Base-by-base conservation (phyloP, 2,329 filamentous ascomycete species). In the Clonostachys rhizophaga region DNA sequence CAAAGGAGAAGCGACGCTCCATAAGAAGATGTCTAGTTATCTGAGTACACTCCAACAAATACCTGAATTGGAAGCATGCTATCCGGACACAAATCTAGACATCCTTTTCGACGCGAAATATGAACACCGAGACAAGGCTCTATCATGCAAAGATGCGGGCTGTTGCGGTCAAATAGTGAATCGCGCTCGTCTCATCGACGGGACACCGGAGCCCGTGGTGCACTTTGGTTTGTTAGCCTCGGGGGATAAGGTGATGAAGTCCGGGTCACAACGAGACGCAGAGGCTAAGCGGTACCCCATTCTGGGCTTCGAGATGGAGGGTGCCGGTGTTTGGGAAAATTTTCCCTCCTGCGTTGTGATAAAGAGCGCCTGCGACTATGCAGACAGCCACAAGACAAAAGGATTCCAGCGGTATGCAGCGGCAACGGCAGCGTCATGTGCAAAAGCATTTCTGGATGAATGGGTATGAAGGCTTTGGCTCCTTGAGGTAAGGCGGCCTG, bases 181-280 rank as follows among this genome's bases (percentile, higher is more conserved):
- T 2, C 24, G 10, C 40, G 48, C 55, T 45, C 16, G 13, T 43
- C 1, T 65, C 62, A 33, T 45, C 41, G 4, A 34, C 49, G 58
- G 20, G 55, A 47, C 33, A 43, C 12, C 33, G 24, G 7, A 24
- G 12, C 42, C 42, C 10, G 42, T 5, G 6, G 9, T 30, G 10
- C 64, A 69, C 43, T 55, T 70, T 35, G 68, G 68, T 1, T 49
- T 50, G 1, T 58, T 72, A 6, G 68, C 58, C 5, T 69, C 66
- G 5, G 64, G 58, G 6, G 60, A 71, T 41, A 57, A 54, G 6
- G 65, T 72, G 5, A 66, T 72, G 50, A 69, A 66, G 41, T 63
- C 61, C 4, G 63, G 60, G 7, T 45, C 52, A 11, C 48, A 59
- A 5, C 58, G 69, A 9, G 68, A 72, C 43, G 17, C 33, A 1